Conservation (phyloP, 2,329 filamentous ascomycete genomes). For the Colletotrichum plurivorum region DNA sequence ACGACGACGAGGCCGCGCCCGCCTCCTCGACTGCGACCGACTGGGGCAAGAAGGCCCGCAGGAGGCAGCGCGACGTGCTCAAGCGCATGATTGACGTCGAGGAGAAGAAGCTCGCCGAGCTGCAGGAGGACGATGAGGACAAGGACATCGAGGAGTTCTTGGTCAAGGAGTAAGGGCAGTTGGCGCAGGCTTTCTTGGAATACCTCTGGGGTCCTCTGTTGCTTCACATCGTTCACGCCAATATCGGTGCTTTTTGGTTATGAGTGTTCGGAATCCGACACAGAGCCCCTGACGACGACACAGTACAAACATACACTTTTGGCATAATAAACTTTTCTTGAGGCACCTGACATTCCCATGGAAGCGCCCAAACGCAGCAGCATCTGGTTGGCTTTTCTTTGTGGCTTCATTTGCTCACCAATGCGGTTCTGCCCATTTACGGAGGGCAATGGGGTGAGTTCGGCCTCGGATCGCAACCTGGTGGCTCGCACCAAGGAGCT, state of each 20-base stretch:
- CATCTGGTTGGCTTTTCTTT: too few relatives aligned
- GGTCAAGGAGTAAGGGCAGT: constrained; percentile 43
- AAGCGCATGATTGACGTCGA: constrained; percentile 75
- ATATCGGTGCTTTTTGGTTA: not conserved
- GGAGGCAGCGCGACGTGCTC: constrained; percentile 77
- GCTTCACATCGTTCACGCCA: constrained; percentile 15
- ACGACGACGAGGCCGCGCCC: constrained; percentile 63
- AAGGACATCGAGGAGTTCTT: constrained; percentile 83
- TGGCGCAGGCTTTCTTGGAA: not conserved
- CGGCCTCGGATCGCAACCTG: too few relatives aligned
- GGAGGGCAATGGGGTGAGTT: too few relatives aligned
- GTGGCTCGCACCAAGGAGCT: too few relatives aligned
- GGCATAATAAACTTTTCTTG: too few relatives aligned
- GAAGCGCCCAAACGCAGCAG: too few relatives aligned
- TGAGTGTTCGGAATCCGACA: too few relatives aligned
- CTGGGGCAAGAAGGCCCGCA: constrained; percentile 80
- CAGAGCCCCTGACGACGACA: too few relatives aligned
- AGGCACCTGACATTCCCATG: too few relatives aligned
- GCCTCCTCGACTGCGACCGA: constrained; percentile 64
- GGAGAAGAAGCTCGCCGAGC: constrained; percentile 70
- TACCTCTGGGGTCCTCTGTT: not conserved
- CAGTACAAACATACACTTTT: too few relatives aligned
- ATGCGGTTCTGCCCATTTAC: too few relatives aligned
- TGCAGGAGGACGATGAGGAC: constrained; percentile 75
- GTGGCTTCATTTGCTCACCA: too few relatives aligned